Evolutionary conservation across 371 early-diverging fungal genomes (phyloP).

Genomic region (Mucor irregularis): DNA sequence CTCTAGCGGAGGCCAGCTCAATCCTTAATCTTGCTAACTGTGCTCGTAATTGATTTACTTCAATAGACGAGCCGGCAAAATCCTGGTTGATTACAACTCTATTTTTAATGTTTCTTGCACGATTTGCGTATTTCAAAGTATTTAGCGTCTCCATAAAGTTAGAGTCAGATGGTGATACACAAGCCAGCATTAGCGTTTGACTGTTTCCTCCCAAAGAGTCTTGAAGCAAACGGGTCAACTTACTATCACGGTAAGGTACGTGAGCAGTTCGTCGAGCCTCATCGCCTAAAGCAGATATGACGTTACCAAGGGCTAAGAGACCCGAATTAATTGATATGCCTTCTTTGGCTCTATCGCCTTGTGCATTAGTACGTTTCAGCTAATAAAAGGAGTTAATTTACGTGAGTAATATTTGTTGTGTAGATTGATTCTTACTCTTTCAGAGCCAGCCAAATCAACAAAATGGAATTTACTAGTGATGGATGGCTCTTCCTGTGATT

Average conservation of each 20-base stretch:
- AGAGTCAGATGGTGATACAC: constrained; percentile 79
- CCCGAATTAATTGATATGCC: constrained; percentile 98
- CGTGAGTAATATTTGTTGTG: not conserved
- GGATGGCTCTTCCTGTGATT: constrained; percentile 25
- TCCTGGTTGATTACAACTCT: constrained; percentile 79
- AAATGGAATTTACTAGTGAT: constrained; percentile 83
- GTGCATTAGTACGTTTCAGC: constrained; percentile 93
- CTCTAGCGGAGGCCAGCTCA: constrained; percentile 58
- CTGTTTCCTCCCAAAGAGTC: constrained; percentile 97
- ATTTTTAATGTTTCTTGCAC: constrained; percentile 88
- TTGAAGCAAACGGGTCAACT: constrained; percentile 97
- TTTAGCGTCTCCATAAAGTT: constrained; percentile 90
- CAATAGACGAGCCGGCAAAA: constrained; percentile 57
- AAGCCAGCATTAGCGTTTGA: constrained; percentile 92
- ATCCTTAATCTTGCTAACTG: constrained; percentile 70
- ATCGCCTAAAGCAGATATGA: constrained; percentile 96
- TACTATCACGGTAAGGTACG: constrained; percentile 97
- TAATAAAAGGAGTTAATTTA: constrained; percentile 15
- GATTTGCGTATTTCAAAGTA: constrained; percentile 91
- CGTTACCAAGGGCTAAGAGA: constrained; percentile 96
- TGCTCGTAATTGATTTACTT: constrained; percentile 73
- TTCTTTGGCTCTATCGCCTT: constrained; percentile 94
- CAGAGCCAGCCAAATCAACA: constrained; percentile 95
- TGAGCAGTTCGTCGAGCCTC: constrained; percentile 67
- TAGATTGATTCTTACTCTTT: constrained; percentile 34